Percentiles rank a stretch among this genome's conserved stretches.
Conservation (phyloP, 2,329 filamentous ascomycete genomes). For the Mycocentrospora acerina region DNA sequence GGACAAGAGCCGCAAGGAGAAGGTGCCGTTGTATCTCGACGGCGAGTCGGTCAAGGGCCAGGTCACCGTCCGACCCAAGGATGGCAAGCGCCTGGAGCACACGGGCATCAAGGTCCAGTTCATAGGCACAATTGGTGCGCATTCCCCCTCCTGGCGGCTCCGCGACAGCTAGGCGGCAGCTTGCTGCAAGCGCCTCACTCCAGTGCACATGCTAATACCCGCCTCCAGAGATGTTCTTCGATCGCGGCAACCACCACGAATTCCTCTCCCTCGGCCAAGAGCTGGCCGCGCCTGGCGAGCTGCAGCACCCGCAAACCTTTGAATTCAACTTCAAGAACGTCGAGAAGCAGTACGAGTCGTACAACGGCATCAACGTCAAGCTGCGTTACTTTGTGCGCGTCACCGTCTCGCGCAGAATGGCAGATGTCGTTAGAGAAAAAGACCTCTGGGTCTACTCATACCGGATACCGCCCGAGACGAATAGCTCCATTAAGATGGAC, state of each 20-base stretch:
- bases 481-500: constrained; percentile 99
- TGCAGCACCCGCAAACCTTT: constrained; percentile 97
- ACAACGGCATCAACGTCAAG: constrained; percentile 99
- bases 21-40: constrained; percentile 95
- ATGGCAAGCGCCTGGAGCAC: constrained; percentile 96
- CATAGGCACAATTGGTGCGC: constrained; percentile 92
- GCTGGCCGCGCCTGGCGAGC: constrained; percentile 91
- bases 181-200: not conserved
- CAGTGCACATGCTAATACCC: constrained; percentile 16
- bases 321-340: constrained; percentile 99
- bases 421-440: constrained; percentile 97
- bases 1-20: constrained; percentile 96
- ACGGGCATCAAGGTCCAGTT: constrained; percentile 99
- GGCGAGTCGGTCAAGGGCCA: constrained; percentile 97
- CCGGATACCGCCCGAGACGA: constrained; percentile 95
- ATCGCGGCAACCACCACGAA: constrained; percentile 98
- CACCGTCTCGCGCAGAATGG: constrained; percentile 94
- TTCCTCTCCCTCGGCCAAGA: constrained; percentile 97
- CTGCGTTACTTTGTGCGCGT: constrained; percentile 97
- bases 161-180: not conserved
- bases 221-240: constrained; percentile 93
- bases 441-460: constrained; percentile 99
- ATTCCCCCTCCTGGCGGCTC: constrained; percentile 1
- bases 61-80: constrained; percentile 93
- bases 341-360: constrained; percentile 99